These are phyloP conservation scores for Sinapis alba DNA, from an alignment of 441 rosid genomes.

Conservation along the genomic window DNA sequence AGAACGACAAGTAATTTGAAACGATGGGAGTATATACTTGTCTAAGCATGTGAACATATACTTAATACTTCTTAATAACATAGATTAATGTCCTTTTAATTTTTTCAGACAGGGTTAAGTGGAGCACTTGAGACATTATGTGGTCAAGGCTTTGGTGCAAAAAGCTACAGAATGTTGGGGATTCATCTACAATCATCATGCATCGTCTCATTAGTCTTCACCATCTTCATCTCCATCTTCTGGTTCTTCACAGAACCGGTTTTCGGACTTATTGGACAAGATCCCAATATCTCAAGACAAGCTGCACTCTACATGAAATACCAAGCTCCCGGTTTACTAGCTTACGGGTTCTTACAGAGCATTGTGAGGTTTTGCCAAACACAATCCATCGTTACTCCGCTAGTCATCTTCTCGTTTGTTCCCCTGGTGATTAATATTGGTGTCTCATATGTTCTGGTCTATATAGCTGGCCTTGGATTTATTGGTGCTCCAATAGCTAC, in stretches of 20 bases:
- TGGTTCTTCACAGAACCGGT: conserved; percentile 64
- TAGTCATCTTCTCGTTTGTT: conserved; percentile 46
- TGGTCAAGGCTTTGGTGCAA: conserved; percentile 85
- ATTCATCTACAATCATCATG: conserved; percentile 77
- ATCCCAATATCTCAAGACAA: conserved; percentile 44
- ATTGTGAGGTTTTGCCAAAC: conserved; percentile 71
- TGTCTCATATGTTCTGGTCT: conserved; percentile 48
- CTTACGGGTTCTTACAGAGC: conserved; percentile 70
- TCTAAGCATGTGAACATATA: neutral
- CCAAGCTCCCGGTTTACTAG: conserved; percentile 77
- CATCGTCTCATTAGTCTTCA: conserved; percentile 54
- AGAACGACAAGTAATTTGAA: too few species aligned
- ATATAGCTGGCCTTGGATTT: conserved; percentile 50
- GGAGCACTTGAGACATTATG: conserved; percentile 86
- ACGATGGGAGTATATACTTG: too few species aligned
- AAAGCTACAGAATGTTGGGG: conserved; percentile 56
- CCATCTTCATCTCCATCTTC: conserved; percentile 49
- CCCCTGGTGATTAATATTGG: conserved; percentile 55
- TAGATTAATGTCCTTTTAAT: neutral
- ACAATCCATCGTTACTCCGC: conserved; percentile 54
- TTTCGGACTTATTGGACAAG: conserved; percentile 57
- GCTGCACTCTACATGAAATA: conserved; percentile 61
- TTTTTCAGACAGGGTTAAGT: conserved; percentile 63
- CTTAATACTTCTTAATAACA: neutral
- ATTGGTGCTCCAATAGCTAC: conserved; percentile 77